These are phyloP conservation scores for Fusarium hostae DNA, from an alignment of 2,329 filamentous ascomycete genomes.

Conservation along the genomic window DNA sequence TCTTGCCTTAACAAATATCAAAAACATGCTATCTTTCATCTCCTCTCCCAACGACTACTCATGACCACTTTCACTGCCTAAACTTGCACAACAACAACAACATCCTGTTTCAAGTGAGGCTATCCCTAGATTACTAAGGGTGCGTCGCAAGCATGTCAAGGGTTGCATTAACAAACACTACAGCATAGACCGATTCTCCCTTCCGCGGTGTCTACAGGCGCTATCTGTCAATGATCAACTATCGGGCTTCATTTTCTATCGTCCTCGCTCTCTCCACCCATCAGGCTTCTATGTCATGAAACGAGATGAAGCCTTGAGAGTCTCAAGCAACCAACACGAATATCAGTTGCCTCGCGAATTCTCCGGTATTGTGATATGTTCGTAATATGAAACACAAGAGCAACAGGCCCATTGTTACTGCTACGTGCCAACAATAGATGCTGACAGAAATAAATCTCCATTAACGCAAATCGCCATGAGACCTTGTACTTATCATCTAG, in stretches of 20 bases:
- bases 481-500: background rate
- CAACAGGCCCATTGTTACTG: background rate
- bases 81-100: background rate
- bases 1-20: background rate
- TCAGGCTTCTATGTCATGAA: rapidly evolving
- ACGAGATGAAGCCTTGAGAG: background rate
- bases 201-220: too few species aligned
- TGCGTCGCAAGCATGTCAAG: background rate
- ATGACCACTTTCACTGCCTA: background rate
- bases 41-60: background rate
- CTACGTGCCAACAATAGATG: background rate
- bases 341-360: background rate
- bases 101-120: background rate
- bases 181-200: background rate
- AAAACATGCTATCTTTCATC: background rate
- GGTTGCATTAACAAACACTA: background rate
- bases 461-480: too few species aligned
- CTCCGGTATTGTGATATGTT: background rate
- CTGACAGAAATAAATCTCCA: background rate
- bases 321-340: background rate
- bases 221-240: background rate
- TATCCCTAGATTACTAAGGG: background rate
- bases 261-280: background rate
- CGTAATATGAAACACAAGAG: background rate
- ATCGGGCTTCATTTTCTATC: background rate